Base-by-base conservation (phyloP, 2,329 filamentous ascomycete species). In the Seiridium cupressi region DNA sequence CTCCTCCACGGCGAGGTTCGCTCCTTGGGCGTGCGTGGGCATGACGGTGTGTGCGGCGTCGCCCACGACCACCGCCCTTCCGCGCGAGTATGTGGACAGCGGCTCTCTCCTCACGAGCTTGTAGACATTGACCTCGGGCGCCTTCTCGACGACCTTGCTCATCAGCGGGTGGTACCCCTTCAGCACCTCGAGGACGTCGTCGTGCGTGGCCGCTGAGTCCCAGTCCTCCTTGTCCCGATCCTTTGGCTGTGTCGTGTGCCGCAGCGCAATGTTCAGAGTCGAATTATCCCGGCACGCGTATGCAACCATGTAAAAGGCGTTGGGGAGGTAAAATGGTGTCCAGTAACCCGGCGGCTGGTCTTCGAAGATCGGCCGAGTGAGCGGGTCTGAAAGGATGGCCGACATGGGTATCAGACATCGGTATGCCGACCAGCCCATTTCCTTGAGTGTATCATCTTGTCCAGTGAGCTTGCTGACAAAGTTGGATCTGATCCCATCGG, bases 401-500 rank as follows among this genome's bases (percentile, higher is more conserved):
- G 55, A 32, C 58, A 60, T 60, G n/a, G 62, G 62, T 3, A 64
- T 57, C 32, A 62, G 38, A 51, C 58, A 62, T 8, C 62, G 62
- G 47, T 62, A 64, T n/a, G 54, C 55, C 32, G 57, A 58, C 55
- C 58, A 58, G 35, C 60, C 55, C 47, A 58, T 13, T 18, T 61
- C 58, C 32, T 44, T 55, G 13, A 53, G 11, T 8, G 46, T 32
- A 40, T 58, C 38, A 11, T 53, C 51, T 26, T 57, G 38, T 34
- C 57, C 58, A 2, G 54, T 60, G 53, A 60, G 40, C 13, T 56
- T 56, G 34, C 51, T 53, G 49, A 60, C 35, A 46, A 62, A 57
- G 5, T 31, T 18, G 6, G 55, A 60, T 5, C 55, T 51, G 46
- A 63, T 58, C 11, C 71, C 71, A 60, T 73, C 70, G 10, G 71